A percentile compares a stretch with the other conserved stretches of the same genome.
These are phyloP conservation scores for Conringia planisiliqua DNA, from an alignment of 345 rosid genomes.

Conservation along the genomic window DNA sequence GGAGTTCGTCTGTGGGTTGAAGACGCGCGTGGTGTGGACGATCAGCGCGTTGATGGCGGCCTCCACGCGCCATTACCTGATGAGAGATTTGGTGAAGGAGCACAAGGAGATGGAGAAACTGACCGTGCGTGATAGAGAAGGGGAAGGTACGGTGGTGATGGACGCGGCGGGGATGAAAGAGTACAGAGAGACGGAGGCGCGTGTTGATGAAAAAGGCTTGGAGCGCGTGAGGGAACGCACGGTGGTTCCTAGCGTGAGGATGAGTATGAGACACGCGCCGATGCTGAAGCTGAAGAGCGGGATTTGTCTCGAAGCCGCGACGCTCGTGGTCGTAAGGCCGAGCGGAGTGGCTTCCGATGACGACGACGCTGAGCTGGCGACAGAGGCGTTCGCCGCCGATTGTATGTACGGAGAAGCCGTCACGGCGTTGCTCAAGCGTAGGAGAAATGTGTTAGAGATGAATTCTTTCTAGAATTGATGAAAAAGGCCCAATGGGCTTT, in stretches of 20 bases:
- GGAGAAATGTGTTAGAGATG: constrained; percentile 39
- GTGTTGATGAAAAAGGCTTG: constrained; percentile 1
- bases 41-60: constrained; percentile 38
- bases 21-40: constrained; percentile 41
- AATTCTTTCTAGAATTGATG: constrained; percentile 22
- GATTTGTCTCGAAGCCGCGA: constrained; percentile 36
- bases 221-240: constrained; percentile 36
- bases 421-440: constrained; percentile 34
- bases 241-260: constrained; percentile 33
- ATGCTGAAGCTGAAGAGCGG: constrained; percentile 28
- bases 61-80: constrained; percentile 30
- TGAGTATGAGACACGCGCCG: constrained; percentile 44
- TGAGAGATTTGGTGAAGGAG: constrained; percentile 34
- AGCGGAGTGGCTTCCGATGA: constrained; percentile 14
- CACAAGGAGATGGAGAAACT: constrained; percentile 31
- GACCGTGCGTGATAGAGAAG: constrained; percentile 25
- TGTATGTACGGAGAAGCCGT: constrained; percentile 40
- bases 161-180: constrained; percentile 30
- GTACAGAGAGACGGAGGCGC: constrained; percentile 28
- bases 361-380: constrained; percentile 11
- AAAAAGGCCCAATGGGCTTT: constrained; percentile 16
- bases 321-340: constrained; percentile 34
- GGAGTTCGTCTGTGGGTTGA: constrained; percentile 33
- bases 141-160: constrained; percentile 35
- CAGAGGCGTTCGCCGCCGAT: constrained; percentile 27